phyloP scores from a whole-genome alignment of 192 early-diverging fungal species.

The Obelidium mucronatum region DNA sequence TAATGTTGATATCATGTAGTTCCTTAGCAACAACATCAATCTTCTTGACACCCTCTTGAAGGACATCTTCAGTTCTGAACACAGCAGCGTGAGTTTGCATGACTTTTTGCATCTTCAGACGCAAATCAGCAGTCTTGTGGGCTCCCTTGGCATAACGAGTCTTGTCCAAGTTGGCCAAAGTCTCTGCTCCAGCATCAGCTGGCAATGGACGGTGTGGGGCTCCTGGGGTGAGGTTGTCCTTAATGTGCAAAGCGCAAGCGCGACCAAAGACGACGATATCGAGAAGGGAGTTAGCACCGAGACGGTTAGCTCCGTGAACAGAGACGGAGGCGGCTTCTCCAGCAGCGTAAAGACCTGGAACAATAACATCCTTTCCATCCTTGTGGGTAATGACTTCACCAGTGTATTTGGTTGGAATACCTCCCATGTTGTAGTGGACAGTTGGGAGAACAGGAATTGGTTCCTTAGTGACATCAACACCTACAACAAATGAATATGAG shows the following conservation, averaged over 20 bases:
- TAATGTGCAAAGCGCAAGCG: slow-evolving; percentile 94
- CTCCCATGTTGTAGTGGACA: slow-evolving; percentile 99
- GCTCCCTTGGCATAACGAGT: slow-evolving; percentile 84
- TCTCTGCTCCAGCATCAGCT: slow-evolving; percentile 82
- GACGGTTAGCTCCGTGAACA: slow-evolving; percentile 98
- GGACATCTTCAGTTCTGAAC: slow-evolving; percentile 88
- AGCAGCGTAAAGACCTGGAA: slow-evolving; percentile 98
- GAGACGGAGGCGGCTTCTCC: slow-evolving; percentile 98
- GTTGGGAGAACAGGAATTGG: slow-evolving; percentile 99
- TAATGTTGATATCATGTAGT: slow-evolving; percentile 84
- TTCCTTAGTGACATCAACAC: slow-evolving; percentile 99
- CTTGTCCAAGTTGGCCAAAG: slow-evolving; percentile 96
- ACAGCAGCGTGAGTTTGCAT: slow-evolving; percentile 99
- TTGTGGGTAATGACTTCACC: slow-evolving; percentile 87
- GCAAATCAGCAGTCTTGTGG: slow-evolving; percentile 81
- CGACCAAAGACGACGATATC: slow-evolving; percentile 99
- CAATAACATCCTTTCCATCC: slow-evolving; percentile 87
- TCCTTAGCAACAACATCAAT: slow-evolving; percentile 84
- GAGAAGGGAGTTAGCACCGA: slow-evolving; percentile 97
- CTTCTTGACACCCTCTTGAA: slow-evolving; percentile 88
- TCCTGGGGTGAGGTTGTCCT: slow-evolving; percentile 85
- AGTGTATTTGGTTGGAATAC: slow-evolving; percentile 97
- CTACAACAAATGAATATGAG: slow-evolving; percentile 20
- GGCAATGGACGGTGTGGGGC: slow-evolving; percentile 85
- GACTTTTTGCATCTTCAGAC: slow-evolving; percentile 96